Evolutionary conservation across 2,329 filamentous ascomycete species (phyloP).

Genomic region (Xylariaceae sp.): DNA sequence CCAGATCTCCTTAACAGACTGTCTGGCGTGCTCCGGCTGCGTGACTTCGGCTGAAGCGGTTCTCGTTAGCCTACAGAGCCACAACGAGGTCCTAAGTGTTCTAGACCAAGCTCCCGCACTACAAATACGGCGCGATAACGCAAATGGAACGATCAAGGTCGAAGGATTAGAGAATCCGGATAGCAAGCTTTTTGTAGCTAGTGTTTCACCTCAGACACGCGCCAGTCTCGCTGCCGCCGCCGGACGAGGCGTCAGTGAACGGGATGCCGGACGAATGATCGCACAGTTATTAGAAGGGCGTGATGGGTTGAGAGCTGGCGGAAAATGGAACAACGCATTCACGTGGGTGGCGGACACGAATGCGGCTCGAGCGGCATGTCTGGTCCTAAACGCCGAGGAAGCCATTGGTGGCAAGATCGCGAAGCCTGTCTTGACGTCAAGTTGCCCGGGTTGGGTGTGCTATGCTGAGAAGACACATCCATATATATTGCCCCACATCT

Average conservation of each 20-base stretch:
- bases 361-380: conserved; percentile 77
- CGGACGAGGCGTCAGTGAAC: conserved; percentile 72
- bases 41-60: conserved; percentile 97
- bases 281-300: conserved; percentile 77
- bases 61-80: conserved; percentile 92
- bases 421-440: conserved; percentile 79
- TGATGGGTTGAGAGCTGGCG: conserved; percentile 72
- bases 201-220: conserved; percentile 88
- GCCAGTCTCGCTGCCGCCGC: conserved; percentile 89
- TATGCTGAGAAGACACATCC: conserved; percentile 99
- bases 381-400: conserved; percentile 81
- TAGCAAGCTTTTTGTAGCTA: conserved; percentile 86
- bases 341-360: conserved; percentile 93
- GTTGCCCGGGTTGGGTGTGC: conserved; percentile 97
- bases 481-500: conserved; percentile 89
- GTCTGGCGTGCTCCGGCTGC: conserved; percentile 95
- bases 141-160: conserved; percentile 47
- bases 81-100: conserved; percentile 85
- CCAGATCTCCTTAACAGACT: conserved; percentile 95
- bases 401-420: conserved; percentile 54
- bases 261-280: conserved; percentile 81
- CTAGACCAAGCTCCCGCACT: conserved; percentile 72
- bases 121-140: conserved; percentile 39
- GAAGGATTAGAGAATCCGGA: conserved; percentile 63
- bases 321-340: conserved; percentile 77